A percentile compares a stretch with the other conserved stretches of the same genome.
Conservation (phyloP, 2,329 filamentous ascomycete genomes). For the Sporothrix phasma region DNA sequence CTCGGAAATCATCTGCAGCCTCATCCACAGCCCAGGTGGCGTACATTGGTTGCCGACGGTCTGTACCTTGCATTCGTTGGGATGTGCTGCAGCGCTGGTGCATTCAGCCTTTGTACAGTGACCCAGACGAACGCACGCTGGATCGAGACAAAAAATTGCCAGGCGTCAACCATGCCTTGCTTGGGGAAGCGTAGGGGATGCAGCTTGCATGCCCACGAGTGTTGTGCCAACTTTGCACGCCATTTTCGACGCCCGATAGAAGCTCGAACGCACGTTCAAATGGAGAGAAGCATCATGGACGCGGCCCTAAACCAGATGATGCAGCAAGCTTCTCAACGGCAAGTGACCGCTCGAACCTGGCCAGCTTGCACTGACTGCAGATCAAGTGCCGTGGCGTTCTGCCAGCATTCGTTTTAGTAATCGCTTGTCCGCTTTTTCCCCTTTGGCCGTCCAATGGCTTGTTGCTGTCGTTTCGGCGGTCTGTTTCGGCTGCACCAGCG, state of each 20-base stretch:
- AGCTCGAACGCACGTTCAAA: neutral
- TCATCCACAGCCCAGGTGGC: neutral
- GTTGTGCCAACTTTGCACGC: neutral
- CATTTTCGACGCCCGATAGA: too few relatives aligned
- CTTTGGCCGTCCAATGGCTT: neutral
- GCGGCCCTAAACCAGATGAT: conserved; percentile 4
- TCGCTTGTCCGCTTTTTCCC: neutral
- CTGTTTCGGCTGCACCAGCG: neutral
- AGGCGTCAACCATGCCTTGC: neutral
- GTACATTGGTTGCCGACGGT: neutral
- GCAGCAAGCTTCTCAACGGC: too few relatives aligned
- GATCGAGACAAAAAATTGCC: neutral
- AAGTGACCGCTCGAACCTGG: neutral
- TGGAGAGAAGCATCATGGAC: neutral
- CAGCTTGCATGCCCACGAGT: neutral
- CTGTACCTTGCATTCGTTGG: neutral
- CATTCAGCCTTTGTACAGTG: neutral
- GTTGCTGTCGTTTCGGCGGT: neutral
- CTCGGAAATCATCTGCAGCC: neutral
- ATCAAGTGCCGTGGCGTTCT: neutral
- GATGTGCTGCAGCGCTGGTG: neutral
- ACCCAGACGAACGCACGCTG: neutral
- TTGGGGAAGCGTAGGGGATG: neutral
- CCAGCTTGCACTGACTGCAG: neutral
- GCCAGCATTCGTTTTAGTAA: neutral